Evolutionary conservation across 208 protist species (phyloP).

Genomic region (Trypanosoma grayi): DNA sequence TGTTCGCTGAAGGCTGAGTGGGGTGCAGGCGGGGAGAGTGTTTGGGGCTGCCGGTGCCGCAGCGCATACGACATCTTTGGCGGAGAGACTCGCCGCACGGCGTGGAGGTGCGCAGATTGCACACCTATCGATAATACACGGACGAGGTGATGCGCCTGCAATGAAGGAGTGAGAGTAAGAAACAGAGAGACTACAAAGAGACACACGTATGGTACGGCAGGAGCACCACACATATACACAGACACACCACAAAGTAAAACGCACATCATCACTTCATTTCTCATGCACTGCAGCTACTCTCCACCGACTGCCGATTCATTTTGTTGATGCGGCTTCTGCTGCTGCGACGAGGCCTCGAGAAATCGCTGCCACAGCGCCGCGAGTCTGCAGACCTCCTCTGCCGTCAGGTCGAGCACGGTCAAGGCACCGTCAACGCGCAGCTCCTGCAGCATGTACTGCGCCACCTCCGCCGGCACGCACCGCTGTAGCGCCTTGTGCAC

Average conservation of each 20-base stretch:
- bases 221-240: neutral
- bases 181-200: no score
- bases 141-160: no score
- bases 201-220: no score
- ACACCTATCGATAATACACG: no score
- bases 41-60: neutral
- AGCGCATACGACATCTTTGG: constrained; percentile 2
- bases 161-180: no score
- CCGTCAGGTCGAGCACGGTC: constrained; percentile 70
- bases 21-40: neutral
- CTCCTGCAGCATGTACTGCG: constrained; percentile 85
- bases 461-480: constrained; percentile 68
- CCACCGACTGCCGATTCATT: neutral
- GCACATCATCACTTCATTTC: no score
- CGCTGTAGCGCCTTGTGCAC: constrained; percentile 67
- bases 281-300: neutral
- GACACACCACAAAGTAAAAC: neutral
- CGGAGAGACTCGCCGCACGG: no score
- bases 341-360: constrained; percentile 51
- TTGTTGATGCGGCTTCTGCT: constrained; percentile 11
- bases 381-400: constrained; percentile 62
- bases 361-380: constrained; percentile 76
- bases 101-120: no score
- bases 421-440: constrained; percentile 77
- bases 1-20: no score